Evolutionary conservation across 257 asterid genomes (phyloP).

Genomic region (Linaria vulgaris): DNA sequence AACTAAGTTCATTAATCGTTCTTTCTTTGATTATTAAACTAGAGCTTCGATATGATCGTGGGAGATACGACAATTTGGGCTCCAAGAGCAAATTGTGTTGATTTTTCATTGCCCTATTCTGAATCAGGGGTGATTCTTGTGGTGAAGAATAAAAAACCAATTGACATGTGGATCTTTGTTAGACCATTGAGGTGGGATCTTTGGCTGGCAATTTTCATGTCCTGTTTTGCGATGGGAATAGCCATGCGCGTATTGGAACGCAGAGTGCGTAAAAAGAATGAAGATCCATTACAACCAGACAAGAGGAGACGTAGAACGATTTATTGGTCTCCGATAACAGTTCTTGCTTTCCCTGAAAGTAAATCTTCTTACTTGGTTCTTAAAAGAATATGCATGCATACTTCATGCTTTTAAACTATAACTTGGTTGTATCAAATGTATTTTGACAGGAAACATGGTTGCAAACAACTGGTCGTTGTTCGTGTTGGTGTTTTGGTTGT

Average conservation of each 20-base stretch:
- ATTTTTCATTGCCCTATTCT: slow-evolving; percentile 53
- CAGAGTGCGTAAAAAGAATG: not conserved
- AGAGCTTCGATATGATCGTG: slow-evolving; percentile 56
- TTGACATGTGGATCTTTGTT: slow-evolving; percentile 50
- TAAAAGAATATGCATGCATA: too few species aligned
- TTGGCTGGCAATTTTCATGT: slow-evolving; percentile 36
- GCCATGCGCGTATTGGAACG: slow-evolving; percentile 37
- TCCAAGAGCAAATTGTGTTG: slow-evolving; percentile 40
- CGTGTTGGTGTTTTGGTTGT: slow-evolving; percentile 44
- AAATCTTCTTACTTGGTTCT: not conserved
- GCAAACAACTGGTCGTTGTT: slow-evolving; percentile 40
- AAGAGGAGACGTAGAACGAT: slow-evolving; percentile 19
- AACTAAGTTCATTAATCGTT: too few species aligned
- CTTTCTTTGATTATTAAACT: too few species aligned
- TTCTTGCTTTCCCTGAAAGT: slow-evolving; percentile 50
- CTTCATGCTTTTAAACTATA: too few species aligned
- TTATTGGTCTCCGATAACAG: slow-evolving; percentile 34
- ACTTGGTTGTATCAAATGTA: too few species aligned
- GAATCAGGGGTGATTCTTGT: slow-evolving; percentile 56
- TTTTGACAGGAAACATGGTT: slow-evolving; percentile 42
- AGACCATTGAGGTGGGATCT: slow-evolving; percentile 52
- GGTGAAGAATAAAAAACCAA: slow-evolving; percentile 36
- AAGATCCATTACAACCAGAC: slow-evolving; percentile 12
- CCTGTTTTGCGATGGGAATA: slow-evolving; percentile 34
- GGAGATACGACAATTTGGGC: slow-evolving; percentile 60